A percentile compares a stretch with the other conserved stretches of the same genome.
These are phyloP conservation scores for Trametes sanguinea DNA, from an alignment of 768 basidiomycete genomes.

Conservation along the genomic window DNA sequence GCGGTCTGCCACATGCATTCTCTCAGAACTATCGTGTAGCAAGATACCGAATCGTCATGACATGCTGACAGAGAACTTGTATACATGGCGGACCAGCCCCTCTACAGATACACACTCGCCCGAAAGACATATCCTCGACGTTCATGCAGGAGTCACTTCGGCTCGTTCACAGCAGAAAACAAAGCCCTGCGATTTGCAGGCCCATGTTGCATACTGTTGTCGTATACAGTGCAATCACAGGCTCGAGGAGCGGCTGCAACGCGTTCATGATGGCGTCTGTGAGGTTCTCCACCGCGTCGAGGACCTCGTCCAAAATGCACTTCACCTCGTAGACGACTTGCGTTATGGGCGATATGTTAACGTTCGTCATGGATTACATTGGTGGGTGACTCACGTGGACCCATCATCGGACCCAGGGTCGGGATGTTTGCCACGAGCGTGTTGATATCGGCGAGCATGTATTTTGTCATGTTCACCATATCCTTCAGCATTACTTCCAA, in stretches of 20 bases:
- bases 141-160: background rate
- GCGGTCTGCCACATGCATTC: no score
- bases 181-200: slow-evolving; percentile 24
- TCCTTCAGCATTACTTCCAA: slow-evolving; percentile 54
- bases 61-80: slow-evolving; percentile 5
- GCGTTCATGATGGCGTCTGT: slow-evolving; percentile 42
- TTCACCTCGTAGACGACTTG: slow-evolving; percentile 63
- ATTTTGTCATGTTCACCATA: slow-evolving; percentile 50
- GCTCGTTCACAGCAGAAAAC: slow-evolving; percentile 19
- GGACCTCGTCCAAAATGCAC: slow-evolving; percentile 53
- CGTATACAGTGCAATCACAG: slow-evolving; percentile 28
- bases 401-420: slow-evolving; percentile 50
- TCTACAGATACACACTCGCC: background rate
- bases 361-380: no score
- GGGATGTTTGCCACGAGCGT: slow-evolving; percentile 44
- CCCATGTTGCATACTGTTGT: slow-evolving; percentile 30
- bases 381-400: slow-evolving; percentile 48
- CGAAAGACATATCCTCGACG: no score
- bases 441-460: slow-evolving; percentile 38
- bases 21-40: no score
- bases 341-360: background rate
- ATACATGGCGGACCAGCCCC: slow-evolving; percentile 15
- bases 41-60: background rate
- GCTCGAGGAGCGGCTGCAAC: slow-evolving; percentile 40
- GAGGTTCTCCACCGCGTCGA: slow-evolving; percentile 51